Base-by-base conservation (phyloP, 2,329 filamentous ascomycete species). In the Neonectria magnoliae region DNA sequence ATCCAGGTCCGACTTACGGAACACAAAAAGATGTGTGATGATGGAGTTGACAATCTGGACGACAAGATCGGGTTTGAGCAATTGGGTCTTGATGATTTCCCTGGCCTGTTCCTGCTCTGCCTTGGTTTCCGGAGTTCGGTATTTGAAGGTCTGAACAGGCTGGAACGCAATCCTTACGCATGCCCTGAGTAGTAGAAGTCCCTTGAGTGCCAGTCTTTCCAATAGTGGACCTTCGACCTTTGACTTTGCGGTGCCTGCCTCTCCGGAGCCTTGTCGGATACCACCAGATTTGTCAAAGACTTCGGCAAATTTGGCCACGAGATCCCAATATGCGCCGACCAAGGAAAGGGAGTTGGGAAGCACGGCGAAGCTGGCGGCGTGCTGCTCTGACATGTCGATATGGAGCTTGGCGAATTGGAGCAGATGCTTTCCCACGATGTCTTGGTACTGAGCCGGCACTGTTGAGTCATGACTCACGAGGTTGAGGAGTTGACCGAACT, bases 341-440 rank as follows among this genome's bases (percentile, higher is more conserved):
- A 98, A 87, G 16, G 89, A 84, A 16, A 97, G 81, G 2, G 93
- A 94, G 73, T 93, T 90, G 2, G 94, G 93, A 7, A 99, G 85
- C 13, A 93, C 84, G 1, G 91, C 90, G 78, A 98, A 98, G 59
- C 93, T 92, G 4, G 92, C 90, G 1, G 94, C 90, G 76, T 97
- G 94, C 5, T 84, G 81, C 54, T 88, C 88, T 1, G 93, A 89
- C 90, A 98, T 95, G 60, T 93, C 90, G 42, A 97, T 85, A 76
- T 98, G 96, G 3, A 99, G 83, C 79, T 98, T 99, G 4, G 94
- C 90, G 54, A 98, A 90, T 75, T 98, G 94, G 45, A 98, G 81
- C 2, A 97, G 83, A 75, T 98, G 94, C 76, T 94, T 97, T 69
- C 92, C 92, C n/a, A 97, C 82, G 25, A 91, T 76, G 38, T 85